Conservation (phyloP, 129 eudicot genomes). For the Pulicaria dysenterica region DNA sequence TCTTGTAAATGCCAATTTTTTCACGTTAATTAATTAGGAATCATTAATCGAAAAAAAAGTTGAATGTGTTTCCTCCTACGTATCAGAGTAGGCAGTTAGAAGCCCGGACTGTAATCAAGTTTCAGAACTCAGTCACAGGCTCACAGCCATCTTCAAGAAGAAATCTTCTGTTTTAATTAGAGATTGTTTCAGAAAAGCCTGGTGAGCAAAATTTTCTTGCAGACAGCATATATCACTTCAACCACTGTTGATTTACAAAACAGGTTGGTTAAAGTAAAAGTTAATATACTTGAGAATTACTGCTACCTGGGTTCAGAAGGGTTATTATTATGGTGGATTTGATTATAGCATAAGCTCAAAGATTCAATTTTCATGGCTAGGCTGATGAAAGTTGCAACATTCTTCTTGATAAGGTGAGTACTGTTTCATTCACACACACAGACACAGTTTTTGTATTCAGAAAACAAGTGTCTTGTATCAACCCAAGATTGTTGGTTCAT, state of each 20-base stretch:
- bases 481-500: not conserved
- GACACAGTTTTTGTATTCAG: not conserved
- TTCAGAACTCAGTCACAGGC: not conserved
- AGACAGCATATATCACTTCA: not conserved
- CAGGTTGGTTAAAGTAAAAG: not conserved
- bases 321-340: slow-evolving; percentile 7
- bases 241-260: not conserved
- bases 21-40: not conserved
- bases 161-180: not conserved
- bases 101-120: slow-evolving; percentile 2
- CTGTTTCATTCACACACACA: not conserved
- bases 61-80: not conserved
- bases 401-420: not conserved
- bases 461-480: not conserved
- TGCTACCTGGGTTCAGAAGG: not conserved
- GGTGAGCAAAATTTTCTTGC: slow-evolving; percentile 7
- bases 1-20: slow-evolving; percentile 5
- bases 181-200: not conserved
- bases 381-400: slow-evolving; percentile 14
- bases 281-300: not conserved
- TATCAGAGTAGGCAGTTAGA: not conserved
- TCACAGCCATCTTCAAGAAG: not conserved
- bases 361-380: slow-evolving; percentile 10
- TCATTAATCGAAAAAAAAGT: not conserved
- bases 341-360: not conserved